Evolutionary conservation across 2,329 filamentous ascomycete genomes (phyloP).

Genomic region (Talaromyces sp.): DNA sequence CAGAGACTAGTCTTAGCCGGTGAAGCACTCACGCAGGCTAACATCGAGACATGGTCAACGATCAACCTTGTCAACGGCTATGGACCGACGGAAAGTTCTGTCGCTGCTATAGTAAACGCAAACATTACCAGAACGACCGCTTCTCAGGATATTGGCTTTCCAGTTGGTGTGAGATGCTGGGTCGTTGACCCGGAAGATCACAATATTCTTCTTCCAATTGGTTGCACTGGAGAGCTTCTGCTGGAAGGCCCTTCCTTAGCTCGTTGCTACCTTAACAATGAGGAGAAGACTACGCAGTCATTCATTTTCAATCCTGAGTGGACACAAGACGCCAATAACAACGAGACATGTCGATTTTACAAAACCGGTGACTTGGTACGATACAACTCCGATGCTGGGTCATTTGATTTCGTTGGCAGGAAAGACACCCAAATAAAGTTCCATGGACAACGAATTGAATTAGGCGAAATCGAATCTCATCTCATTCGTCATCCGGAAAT

Average conservation of each 20-base stretch:
- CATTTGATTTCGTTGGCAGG: conserved; percentile 25
- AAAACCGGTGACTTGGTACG: conserved; percentile 29
- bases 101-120: conserved; percentile 16
- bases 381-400: conserved; percentile 34
- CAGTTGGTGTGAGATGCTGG: conserved; percentile 41
- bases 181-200: conserved; percentile 42
- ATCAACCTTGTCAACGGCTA: conserved; percentile 11
- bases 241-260: conserved; percentile 40
- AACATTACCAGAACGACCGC: conserved; percentile 15
- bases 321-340: conserved; percentile 22
- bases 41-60: conserved; percentile 17
- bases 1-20: conserved; percentile 39
- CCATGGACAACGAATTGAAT: conserved; percentile 39
- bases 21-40: conserved; percentile 38
- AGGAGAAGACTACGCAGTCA: conserved; percentile 29
- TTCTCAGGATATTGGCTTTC: conserved; percentile 31
- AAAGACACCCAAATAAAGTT: conserved; percentile 39
- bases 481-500: conserved; percentile 22
- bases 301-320: conserved; percentile 37
- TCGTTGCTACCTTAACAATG: conserved; percentile 42
- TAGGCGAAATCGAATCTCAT: conserved; percentile 37
- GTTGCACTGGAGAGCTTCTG: conserved; percentile 35
- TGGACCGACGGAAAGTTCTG: conserved; percentile 10
- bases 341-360: conserved; percentile 33
- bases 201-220: conserved; percentile 42